Percentiles rank a stretch among this genome's conserved stretches.
These are phyloP conservation scores for Angomonas ambiguus DNA, from an alignment of 208 protist species.

Conservation along the genomic window DNA sequence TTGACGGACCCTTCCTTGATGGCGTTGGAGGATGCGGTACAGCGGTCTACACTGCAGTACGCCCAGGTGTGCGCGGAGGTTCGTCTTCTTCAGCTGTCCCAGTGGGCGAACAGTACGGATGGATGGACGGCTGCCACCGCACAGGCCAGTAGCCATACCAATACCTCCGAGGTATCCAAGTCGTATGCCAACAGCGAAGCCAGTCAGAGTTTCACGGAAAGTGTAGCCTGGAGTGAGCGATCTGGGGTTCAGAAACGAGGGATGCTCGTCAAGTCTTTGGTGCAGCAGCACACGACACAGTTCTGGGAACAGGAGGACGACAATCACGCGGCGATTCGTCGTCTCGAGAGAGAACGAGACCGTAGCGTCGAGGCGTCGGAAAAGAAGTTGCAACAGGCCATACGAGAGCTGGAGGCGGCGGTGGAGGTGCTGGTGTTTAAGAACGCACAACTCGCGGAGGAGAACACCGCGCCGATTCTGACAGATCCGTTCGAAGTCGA, in stretches of 20 bases:
- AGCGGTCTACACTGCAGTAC: constrained; percentile 35
- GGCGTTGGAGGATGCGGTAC: constrained; percentile 41
- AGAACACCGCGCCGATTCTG: constrained; percentile 67
- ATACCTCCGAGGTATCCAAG: not conserved
- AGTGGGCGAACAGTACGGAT: constrained; percentile 6
- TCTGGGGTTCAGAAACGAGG: constrained; percentile 18
- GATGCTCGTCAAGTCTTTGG: constrained; percentile 27
- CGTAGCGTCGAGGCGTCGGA: constrained; percentile 21
- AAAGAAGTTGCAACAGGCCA: constrained; percentile 21
- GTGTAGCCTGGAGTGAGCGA: not conserved
- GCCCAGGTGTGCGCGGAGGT: constrained; percentile 70
- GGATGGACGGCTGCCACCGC: not conserved
- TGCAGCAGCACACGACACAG: constrained; percentile 25
- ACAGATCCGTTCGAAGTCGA: constrained; percentile 64
- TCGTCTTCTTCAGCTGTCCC: constrained; percentile 48
- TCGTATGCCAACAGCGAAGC: not conserved
- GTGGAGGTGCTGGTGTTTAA: constrained; percentile 29
- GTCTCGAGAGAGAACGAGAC: constrained; percentile 31
- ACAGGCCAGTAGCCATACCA: not conserved
- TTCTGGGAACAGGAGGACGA: constrained; percentile 25
- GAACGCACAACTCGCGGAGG: constrained; percentile 52
- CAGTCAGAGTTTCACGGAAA: not conserved
- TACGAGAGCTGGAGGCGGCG: constrained; percentile 23
- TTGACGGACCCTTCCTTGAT: constrained; percentile 65
- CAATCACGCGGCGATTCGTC: constrained; percentile 24